Percentiles rank a stretch among this genome's conserved stretches.
These are phyloP conservation scores for Mucor ambiguus DNA, from an alignment of 371 early-diverging fungal genomes.

Conservation along the genomic window DNA sequence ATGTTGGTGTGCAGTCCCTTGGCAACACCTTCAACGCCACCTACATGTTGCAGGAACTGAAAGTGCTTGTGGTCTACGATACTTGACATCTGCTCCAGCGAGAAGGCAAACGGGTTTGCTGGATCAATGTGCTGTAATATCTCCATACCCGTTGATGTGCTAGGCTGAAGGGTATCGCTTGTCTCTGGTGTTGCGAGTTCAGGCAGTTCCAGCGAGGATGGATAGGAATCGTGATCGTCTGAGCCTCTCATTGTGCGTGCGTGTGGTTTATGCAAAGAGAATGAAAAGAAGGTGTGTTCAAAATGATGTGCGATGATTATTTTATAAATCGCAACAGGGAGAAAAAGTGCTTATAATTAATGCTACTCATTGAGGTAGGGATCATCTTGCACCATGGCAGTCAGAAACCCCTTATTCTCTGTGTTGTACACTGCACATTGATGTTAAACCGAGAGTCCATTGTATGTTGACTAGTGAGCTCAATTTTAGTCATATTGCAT, in stretches of 20 bases:
- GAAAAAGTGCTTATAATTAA: neutral
- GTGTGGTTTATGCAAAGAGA: neutral
- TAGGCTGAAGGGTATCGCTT: neutral
- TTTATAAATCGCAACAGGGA: neutral
- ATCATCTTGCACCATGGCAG: neutral
- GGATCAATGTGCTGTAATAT: constrained; percentile 39
- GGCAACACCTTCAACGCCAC: constrained; percentile 54
- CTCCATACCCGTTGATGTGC: constrained; percentile 16
- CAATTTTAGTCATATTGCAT: neutral
- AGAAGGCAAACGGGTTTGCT: constrained; percentile 48
- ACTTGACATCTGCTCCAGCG: constrained; percentile 41
- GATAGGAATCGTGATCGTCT: constrained; percentile 6
- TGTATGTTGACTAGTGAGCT: neutral
- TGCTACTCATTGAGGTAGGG: neutral
- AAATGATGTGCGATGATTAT: neutral
- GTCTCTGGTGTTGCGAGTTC: neutral
- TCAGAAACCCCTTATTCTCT: neutral
- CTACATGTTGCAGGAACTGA: constrained; percentile 40
- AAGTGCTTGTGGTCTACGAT: constrained; percentile 57
- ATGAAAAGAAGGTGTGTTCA: constrained; percentile 4
- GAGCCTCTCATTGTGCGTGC: neutral
- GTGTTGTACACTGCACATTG: neutral
- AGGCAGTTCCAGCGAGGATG: constrained; percentile 10
- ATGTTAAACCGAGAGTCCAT: neutral
- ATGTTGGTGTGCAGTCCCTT: constrained; percentile 57